Evolutionary conservation across 192 early-diverging fungal species (phyloP).

Genomic region (Backusella tuberculispora): DNA sequence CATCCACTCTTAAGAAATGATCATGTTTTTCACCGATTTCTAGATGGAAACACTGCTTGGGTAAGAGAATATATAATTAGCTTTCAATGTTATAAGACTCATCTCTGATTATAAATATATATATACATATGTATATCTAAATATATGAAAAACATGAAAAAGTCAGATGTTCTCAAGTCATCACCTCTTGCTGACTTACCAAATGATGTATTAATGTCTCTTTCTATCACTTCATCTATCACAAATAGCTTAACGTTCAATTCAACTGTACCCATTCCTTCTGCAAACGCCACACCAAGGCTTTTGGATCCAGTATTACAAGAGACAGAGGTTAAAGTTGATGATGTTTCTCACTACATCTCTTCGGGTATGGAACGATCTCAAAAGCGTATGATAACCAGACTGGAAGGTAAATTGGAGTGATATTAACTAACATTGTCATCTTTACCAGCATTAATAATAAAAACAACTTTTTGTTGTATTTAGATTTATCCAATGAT

Average conservation of each 20-base stretch:
- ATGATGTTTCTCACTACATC: background rate
- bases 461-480: background rate
- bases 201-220: background rate
- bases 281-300: background rate
- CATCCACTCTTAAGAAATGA: constrained; percentile 84
- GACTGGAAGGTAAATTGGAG: constrained; percentile 53
- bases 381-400: constrained; percentile 71
- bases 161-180: constrained; percentile 15
- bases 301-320: background rate
- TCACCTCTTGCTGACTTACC: background rate
- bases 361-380: constrained; percentile 57
- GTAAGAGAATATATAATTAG: constrained; percentile 29
- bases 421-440: background rate
- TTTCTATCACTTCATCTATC: constrained; percentile 2
- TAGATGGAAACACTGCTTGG: constrained; percentile 77
- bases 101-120: no score
- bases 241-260: background rate
- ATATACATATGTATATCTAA: no score
- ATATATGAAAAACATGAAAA: background rate
- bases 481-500: constrained; percentile 10
- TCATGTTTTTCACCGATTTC: constrained; percentile 89
- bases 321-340: background rate
- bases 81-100: background rate
- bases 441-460: background rate
- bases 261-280: background rate